A percentile compares a stretch with the other conserved stretches of the same genome.
These are phyloP conservation scores for Triticum timopheevii DNA, from an alignment of 176 grass and related monocot genomes.

Conservation along the genomic window DNA sequence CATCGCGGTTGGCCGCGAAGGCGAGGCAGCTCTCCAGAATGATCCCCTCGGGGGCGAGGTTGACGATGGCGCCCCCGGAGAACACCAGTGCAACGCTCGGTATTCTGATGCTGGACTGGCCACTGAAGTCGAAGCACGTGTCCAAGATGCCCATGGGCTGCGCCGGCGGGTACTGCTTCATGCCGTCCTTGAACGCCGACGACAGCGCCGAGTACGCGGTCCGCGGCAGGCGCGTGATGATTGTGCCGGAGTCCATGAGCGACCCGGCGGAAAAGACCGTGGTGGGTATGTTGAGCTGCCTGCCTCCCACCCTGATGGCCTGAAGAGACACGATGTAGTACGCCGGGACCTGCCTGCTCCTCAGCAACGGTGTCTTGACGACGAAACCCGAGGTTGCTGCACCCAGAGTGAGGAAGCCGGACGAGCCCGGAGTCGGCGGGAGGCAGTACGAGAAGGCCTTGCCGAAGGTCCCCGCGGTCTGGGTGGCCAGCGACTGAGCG, in stretches of 20 bases:
- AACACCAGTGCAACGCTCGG: background rate
- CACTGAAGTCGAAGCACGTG: no score
- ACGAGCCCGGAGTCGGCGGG: constrained; percentile 32
- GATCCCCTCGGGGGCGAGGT: background rate
- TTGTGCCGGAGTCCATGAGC: constrained; percentile 71
- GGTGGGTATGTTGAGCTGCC: constrained; percentile 16
- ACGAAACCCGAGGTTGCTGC: constrained; percentile 18
- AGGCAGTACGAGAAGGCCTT: constrained; percentile 73
- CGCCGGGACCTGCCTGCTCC: constrained; percentile 30
- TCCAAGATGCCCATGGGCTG: no score
- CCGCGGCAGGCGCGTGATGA: constrained; percentile 51
- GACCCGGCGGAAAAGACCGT: constrained; percentile 38
- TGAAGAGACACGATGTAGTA: constrained; percentile 47
- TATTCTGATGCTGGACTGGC: no score
- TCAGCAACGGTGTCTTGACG: constrained; percentile 38
- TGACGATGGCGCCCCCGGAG: background rate
- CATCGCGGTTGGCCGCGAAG: background rate
- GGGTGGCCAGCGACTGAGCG: constrained; percentile 49
- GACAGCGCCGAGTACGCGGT: constrained; percentile 62
- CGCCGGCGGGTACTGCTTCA: constrained; percentile 40
- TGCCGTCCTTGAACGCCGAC: constrained; percentile 49
- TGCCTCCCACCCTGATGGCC: constrained; percentile 46
- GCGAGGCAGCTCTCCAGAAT: background rate
- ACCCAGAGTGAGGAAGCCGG: constrained; percentile 64
- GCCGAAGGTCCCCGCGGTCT: constrained; percentile 44